Conservation (phyloP, 345 rosid species). For the Clausena lansium region DNA sequence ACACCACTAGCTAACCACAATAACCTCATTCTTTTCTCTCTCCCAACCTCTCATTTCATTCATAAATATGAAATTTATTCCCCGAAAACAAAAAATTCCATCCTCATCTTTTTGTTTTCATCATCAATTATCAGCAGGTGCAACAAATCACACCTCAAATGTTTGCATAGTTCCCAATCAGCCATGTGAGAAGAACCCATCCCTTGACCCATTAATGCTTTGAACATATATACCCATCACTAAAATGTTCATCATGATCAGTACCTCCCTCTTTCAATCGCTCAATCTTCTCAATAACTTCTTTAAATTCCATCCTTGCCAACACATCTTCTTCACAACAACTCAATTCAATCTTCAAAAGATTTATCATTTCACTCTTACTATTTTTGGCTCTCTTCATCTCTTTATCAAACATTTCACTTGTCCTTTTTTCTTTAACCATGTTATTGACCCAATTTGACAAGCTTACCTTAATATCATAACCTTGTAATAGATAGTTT, state of each 20-base stretch:
- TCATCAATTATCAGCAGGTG: neutral
- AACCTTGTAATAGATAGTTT: constrained; percentile 50
- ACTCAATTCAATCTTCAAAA: constrained; percentile 69
- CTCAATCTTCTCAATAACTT: constrained; percentile 48
- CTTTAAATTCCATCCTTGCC: constrained; percentile 42
- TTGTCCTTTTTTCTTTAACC: constrained; percentile 50
- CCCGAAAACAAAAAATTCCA: neutral
- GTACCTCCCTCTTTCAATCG: constrained; percentile 34
- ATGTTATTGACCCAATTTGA: constrained; percentile 63
- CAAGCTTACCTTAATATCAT: constrained; percentile 39
- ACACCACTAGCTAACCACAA: neutral
- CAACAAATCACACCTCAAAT: neutral
- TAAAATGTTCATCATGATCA: constrained; percentile 16
- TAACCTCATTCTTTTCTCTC: neutral
- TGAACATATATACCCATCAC: constrained; percentile 26
- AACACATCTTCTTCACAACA: constrained; percentile 68
- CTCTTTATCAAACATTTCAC: constrained; percentile 66
- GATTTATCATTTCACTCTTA: constrained; percentile 55
- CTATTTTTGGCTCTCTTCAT: constrained; percentile 49
- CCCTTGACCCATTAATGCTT: constrained; percentile 29
- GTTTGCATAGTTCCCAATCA: constrained; percentile 15
- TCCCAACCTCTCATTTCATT: neutral
- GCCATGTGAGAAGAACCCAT: constrained; percentile 24
- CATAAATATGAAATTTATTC: neutral
- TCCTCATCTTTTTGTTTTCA: too few species aligned